phyloP scores from a whole-genome alignment of 352 stramenopile species.

The Globisporangium echinulatum region DNA sequence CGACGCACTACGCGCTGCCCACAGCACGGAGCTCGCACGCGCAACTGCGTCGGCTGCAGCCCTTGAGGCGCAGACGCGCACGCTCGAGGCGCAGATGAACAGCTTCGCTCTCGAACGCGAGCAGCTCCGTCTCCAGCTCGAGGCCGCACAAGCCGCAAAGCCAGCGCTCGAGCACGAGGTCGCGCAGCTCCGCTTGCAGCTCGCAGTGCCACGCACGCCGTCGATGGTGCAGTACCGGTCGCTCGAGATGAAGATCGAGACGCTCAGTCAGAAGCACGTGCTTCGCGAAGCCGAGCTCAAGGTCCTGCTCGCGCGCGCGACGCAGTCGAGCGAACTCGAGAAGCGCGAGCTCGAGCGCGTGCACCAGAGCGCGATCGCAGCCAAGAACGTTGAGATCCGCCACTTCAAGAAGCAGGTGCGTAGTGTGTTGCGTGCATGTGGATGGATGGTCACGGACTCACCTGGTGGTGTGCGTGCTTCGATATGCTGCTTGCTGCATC shows the following conservation, averaged over 20 bases:
- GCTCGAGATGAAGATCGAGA: constrained; percentile 69
- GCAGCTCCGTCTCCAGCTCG: constrained; percentile 25
- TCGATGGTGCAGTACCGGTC: constrained; percentile 78
- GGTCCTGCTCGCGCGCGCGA: constrained; percentile 55
- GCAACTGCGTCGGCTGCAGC: neutral
- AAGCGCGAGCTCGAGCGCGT: constrained; percentile 45
- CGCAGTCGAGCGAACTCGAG: constrained; percentile 63
- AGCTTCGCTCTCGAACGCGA: constrained; percentile 20
- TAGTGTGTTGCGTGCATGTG: neutral
- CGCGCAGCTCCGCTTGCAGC: constrained; percentile 27
- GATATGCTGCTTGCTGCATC: neutral
- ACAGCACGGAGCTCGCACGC: neutral
- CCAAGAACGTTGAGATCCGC: constrained; percentile 76
- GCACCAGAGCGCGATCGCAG: constrained; percentile 47
- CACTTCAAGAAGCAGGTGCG: constrained; percentile 64
- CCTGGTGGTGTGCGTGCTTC: neutral
- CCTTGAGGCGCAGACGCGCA: constrained; percentile 10
- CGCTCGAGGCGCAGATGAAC: constrained; percentile 21
- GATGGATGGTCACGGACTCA: neutral
- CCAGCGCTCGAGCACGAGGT: constrained; percentile 52
- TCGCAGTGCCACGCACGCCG: constrained; percentile 54
- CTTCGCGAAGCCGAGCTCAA: constrained; percentile 71
- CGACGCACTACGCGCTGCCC: neutral
- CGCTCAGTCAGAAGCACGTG: constrained; percentile 67
- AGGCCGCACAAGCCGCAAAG: constrained; percentile 21